Evolutionary conservation across 495 filamentous ascomycete genomes (phyloP), one percentile per base, ranked within the genome.

Genomic region (Aspergillus cristatus): DNA sequence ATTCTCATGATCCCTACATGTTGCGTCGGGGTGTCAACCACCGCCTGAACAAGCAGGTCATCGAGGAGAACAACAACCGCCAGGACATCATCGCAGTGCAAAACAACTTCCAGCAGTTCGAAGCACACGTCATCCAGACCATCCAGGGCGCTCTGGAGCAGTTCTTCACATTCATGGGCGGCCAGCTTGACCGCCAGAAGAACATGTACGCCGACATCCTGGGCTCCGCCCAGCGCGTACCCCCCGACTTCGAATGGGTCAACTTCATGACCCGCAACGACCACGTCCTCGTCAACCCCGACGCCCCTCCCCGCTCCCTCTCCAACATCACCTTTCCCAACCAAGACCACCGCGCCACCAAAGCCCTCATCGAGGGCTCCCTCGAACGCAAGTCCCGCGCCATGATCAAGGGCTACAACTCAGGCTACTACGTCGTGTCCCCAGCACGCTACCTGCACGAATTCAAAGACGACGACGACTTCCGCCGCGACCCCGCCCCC

Each of bases 1-100:
- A 80, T 5, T 46, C 61, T 3, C 75, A 91, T 18, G 91, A 98
- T 59, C 91, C 93, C 12, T 98, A 96, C 58, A 65, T 97, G 35
- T 59, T 96, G 34, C 78, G 81, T 47, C 79, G 88, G 20, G 83
- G 84, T 28, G 78, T 95, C 40, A 63, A 82, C 37, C 71, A 95
- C 63, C 76, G 88, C 18, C 71, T 98, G 13, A 77, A 84, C 67
- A 89, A 86, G 63, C 91, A 98, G 66, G 76, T 97, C 31, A 68
- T 82, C 28, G 89, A 94, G 53, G 91, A 98, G 62, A 98, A 98
- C 64, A 89, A 85, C 65, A 85, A 89, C 60, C 80, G 81, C 30
- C 79, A 94, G 51, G 93, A 97, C 52, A 72, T 96, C 16, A 71
- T 98, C 36, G 72, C 79, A 7, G 82, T 95, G 18, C 91, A 98